phyloP scores from a whole-genome alignment of 2,329 filamentous ascomycete species.

The Monilinia laxa region DNA sequence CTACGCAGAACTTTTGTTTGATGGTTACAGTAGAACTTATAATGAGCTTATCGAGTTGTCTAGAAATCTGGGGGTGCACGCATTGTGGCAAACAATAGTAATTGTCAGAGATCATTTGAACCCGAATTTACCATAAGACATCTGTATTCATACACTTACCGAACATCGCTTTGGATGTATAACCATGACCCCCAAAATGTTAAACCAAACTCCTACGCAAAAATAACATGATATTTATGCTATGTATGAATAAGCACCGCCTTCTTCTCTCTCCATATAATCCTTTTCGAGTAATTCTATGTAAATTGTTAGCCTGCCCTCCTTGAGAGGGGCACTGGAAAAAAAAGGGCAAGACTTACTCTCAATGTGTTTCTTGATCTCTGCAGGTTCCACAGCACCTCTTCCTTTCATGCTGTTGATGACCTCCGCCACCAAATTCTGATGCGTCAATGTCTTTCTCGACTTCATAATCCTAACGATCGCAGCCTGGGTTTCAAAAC shows the following conservation, averaged over 20 bases:
- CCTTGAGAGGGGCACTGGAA: constrained; percentile 22
- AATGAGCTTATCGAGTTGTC: neutral
- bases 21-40: neutral
- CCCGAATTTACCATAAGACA: neutral
- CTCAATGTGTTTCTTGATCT: constrained; percentile 98
- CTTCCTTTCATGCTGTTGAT: constrained; percentile 86
- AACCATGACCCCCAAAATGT: neutral
- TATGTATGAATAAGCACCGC: constrained; percentile 68
- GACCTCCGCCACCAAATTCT: constrained; percentile 86
- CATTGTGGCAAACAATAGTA: neutral
- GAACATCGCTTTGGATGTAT: neutral
- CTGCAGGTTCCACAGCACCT: constrained; percentile 78
- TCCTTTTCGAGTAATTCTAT: constrained; percentile 81
- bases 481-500: constrained; percentile 95
- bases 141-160: neutral
- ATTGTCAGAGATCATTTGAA: neutral
- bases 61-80: neutral
- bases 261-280: constrained; percentile 78
- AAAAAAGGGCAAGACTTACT: constrained; percentile 53
- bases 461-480: constrained; percentile 98
- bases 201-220: neutral
- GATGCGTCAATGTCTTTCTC: constrained; percentile 80
- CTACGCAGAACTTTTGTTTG: too few relatives aligned
- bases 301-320: constrained; percentile 35
- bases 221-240: constrained; percentile 47